Conservation (phyloP, 805 yeast genomes). For the Candida berthetii region DNA sequence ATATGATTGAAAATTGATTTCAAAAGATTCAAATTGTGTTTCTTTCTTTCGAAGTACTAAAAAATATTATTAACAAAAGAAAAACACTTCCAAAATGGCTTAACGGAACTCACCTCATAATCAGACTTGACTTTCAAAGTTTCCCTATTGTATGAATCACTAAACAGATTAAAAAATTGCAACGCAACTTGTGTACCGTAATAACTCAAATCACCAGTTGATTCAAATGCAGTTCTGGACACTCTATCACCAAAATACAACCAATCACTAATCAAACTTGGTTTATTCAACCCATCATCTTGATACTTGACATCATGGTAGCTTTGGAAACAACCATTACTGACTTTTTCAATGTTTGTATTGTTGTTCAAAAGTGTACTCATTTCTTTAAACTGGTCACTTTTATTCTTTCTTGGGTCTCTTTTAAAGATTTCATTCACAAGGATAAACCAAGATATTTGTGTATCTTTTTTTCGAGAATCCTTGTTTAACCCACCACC, state of each 20-base stretch:
- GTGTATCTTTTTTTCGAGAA: constrained; percentile 47
- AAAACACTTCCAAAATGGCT: too few species aligned
- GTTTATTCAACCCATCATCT: constrained; percentile 56
- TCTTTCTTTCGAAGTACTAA: constrained; percentile 13
- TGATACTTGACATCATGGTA: constrained; percentile 58
- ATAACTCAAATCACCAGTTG: constrained; percentile 39
- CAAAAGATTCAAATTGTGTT: constrained; percentile 8
- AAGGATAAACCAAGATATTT: constrained; percentile 59
- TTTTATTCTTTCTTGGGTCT: constrained; percentile 36
- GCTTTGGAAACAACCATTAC: constrained; percentile 64
- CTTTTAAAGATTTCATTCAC: constrained; percentile 58
- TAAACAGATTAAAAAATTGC: constrained; percentile 58
- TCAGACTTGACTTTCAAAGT: constrained; percentile 22
- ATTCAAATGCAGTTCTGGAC: constrained; percentile 32
- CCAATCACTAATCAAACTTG: constrained; percentile 70
- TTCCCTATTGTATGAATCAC: constrained; percentile 44
- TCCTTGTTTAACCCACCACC: constrained; percentile 16
- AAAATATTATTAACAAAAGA: not conserved
- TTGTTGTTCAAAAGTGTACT: constrained; percentile 39
- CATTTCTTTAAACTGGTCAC: constrained; percentile 41
- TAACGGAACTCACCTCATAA: constrained; percentile 17
- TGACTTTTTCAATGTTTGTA: constrained; percentile 54
- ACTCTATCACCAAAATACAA: constrained; percentile 62
- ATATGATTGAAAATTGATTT: constrained; percentile 6
- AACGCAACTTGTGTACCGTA: constrained; percentile 54